These are phyloP conservation scores for Talaromyces albobiverticillius DNA, from an alignment of 2,329 filamentous ascomycete genomes.

Conservation along the genomic window DNA sequence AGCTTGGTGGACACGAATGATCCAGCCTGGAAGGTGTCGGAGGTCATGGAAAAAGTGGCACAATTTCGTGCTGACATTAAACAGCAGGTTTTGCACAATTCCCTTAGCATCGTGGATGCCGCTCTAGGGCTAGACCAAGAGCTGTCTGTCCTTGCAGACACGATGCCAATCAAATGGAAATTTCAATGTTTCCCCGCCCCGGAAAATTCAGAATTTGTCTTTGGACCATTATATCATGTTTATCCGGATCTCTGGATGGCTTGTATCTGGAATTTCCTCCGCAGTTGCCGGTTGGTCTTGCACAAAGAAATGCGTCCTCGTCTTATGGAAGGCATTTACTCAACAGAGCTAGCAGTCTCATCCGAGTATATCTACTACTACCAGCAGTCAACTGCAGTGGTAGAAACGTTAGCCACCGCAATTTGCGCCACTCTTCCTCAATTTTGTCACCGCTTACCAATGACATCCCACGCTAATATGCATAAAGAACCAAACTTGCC, in stretches of 20 bases:
- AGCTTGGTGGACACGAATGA: conserved; percentile 3
- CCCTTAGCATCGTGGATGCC: background rate
- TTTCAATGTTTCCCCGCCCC: background rate
- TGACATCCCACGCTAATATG: background rate
- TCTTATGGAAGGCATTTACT: background rate
- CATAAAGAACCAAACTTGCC: background rate
- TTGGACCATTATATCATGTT: conserved; percentile 8
- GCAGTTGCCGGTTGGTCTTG: conserved; percentile 16
- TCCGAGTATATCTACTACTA: background rate
- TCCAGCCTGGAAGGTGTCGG: conserved; percentile 7
- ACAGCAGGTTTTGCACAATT: background rate
- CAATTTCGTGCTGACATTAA: conserved; percentile 5
- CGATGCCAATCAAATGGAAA: conserved; percentile 6
- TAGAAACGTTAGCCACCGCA: background rate
- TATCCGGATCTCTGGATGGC: conserved; percentile 18
- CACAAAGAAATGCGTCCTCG: conserved; percentile 15
- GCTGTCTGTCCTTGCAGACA: background rate
- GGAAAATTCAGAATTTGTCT: background rate
- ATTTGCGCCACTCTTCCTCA: conserved; percentile 11
- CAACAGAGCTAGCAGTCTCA: background rate
- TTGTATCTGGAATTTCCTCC: conserved; percentile 17
- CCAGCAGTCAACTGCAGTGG: background rate
- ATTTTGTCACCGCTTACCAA: background rate
- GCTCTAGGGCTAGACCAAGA: conserved; percentile 4
- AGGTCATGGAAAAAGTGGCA: conserved; percentile 5